Evolutionary conservation across 2,329 filamentous ascomycete genomes (phyloP).

Genomic region (Neofusicoccum parvum): DNA sequence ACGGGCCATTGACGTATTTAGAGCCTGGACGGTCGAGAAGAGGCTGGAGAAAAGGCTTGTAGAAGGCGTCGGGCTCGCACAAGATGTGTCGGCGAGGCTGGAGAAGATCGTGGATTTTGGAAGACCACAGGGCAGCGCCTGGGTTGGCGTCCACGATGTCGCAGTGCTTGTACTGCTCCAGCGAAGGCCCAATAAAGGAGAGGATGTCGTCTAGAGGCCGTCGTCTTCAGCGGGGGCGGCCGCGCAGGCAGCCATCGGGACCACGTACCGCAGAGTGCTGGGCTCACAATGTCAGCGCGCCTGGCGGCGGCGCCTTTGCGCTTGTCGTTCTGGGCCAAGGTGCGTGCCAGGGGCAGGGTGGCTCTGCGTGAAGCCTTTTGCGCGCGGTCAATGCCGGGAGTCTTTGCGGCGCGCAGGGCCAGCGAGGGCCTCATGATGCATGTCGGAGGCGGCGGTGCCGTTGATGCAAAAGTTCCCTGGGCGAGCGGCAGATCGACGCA

Average conservation of each 20-base stretch:
- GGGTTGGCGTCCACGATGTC: conserved; percentile 89
- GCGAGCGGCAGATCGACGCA: neutral
- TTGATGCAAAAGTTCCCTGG: no score
- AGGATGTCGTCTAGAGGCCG: conserved; percentile 64
- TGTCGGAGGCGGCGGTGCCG: neutral
- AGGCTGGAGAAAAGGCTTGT: conserved; percentile 60
- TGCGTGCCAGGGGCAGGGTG: neutral
- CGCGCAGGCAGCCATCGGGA: no score
- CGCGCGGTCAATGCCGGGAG: neutral
- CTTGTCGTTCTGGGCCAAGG: neutral
- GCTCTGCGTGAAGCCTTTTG: neutral
- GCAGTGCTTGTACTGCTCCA: conserved; percentile 73
- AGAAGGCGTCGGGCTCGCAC: conserved; percentile 71
- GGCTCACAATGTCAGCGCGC: conserved; percentile 41
- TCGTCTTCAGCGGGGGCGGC: no score
- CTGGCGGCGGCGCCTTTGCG: neutral
- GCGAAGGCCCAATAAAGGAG: conserved; percentile 66
- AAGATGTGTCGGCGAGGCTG: conserved; percentile 81
- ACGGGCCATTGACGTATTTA: conserved; percentile 37
- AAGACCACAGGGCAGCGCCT: conserved; percentile 76
- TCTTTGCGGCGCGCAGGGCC: neutral
- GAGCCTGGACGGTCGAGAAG: conserved; percentile 44
- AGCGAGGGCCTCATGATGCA: neutral
- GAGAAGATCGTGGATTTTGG: conserved; percentile 72
- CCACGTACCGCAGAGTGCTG: conserved; percentile 46